These are phyloP conservation scores for Phytophthora hibernalis DNA, from an alignment of 352 stramenopile genomes.

Conservation along the genomic window DNA sequence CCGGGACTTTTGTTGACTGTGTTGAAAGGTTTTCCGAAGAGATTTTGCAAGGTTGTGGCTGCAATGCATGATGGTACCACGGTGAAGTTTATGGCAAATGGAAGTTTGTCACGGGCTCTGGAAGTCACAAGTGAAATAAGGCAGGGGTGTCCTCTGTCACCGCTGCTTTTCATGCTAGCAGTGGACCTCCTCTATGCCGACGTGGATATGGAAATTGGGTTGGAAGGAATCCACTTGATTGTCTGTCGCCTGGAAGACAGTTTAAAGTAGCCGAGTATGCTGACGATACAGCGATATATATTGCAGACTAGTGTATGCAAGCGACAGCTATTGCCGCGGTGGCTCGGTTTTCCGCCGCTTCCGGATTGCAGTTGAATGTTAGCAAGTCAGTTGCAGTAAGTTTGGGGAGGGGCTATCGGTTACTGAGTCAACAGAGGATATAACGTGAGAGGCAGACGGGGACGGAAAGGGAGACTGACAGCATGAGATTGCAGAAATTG, in stretches of 20 bases:
- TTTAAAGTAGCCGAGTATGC: not conserved
- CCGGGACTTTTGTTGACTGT: conserved; percentile 10
- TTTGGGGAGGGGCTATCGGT: not conserved
- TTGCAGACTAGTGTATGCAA: not conserved
- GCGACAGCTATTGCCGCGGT: not conserved
- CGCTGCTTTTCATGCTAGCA: not conserved
- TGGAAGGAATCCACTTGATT: no score
- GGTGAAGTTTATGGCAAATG: conserved; percentile 11
- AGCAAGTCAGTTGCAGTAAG: not conserved
- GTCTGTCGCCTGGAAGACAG: no score
- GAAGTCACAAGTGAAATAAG: conserved; percentile 1
- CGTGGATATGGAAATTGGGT: no score
- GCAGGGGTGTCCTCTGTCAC: conserved; percentile 7
- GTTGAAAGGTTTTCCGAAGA: conserved; percentile 12
- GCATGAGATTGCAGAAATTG: no score
- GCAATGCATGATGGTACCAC: not conserved
- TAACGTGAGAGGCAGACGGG: no score
- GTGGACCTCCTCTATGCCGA: not conserved
- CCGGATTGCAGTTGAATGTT: not conserved
- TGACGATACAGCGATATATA: not conserved
- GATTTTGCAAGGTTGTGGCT: not conserved
- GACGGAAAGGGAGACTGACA: no score
- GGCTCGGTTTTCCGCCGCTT: not conserved
- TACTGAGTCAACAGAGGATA: no score
- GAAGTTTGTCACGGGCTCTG: not conserved